Evolutionary conservation across 371 early-diverging fungal genomes (phyloP), one percentile per base, ranked within the genome.

Genomic region (Sporodiniella umbellata): DNA sequence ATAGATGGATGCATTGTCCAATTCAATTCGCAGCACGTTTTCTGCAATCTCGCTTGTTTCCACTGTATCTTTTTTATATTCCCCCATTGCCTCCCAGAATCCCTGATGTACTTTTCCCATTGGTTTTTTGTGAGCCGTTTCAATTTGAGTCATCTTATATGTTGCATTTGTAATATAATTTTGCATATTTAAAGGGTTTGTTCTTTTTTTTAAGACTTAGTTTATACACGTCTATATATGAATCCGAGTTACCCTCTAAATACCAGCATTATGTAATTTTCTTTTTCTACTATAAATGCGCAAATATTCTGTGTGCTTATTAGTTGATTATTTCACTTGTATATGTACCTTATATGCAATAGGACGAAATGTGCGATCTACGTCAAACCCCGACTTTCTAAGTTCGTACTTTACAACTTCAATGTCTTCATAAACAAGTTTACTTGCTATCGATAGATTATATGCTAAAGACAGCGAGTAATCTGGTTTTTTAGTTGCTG

Each of bases 61-160:
- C 21, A n/a, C n/a, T n/a, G n/a, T n/a, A n/a, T 42, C 35, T 17
- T 31, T 48, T 10, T 35, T 42, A 4, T 68, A 63, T 21, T 79
- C 77, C 0, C 83, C 83, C 63, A 83, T 70, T 0, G 83, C 83
- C 21, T 70, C 69, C 73, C 78, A 83, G 56, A 77, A 80, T 2
- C 83, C 83, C 44, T 78, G 69, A 45, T 83, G 83, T 0, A 79
- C 79, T 49, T 69, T 73, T 1, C 83, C 83, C 66, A 83, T 75
- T 2, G 73, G 64, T 0, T 75, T 75, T 15, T 22, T 15, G 28
- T 61, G 57, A n/a, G 67, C 48, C 2, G 78, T 63, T n/a, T 73
- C 58, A 8, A 78, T 59, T n/a, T 70, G 53, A 6, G 72, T 66
- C 67, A 80, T 72, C 0, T 58, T 58, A 10, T 74, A 62, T 18